These are phyloP conservation scores for Amphirosellinia nigrospora DNA, from an alignment of 495 filamentous ascomycete genomes.

Conservation along the genomic window DNA sequence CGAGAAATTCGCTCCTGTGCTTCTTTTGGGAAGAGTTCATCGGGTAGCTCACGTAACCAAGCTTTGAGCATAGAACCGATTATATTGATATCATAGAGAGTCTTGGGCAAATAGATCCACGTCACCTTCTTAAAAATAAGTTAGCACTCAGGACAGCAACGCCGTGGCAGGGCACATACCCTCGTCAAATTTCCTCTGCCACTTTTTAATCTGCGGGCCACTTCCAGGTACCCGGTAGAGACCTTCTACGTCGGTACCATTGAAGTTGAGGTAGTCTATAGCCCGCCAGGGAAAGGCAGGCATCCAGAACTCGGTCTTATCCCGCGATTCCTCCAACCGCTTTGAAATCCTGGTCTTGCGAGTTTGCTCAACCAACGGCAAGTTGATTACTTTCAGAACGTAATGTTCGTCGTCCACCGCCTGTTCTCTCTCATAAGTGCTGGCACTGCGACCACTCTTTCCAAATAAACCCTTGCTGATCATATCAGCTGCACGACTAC, in stretches of 20 bases:
- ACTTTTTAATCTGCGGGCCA: conserved; percentile 80
- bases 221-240: conserved; percentile 88
- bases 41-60: conserved; percentile 92
- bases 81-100: conserved; percentile 89
- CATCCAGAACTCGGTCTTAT: conserved; percentile 98
- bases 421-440: conserved; percentile 68
- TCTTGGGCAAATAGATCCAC: conserved; percentile 83
- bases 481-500: conserved; percentile 76
- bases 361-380: conserved; percentile 82
- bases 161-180: conserved; percentile 50
- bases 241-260: conserved; percentile 87
- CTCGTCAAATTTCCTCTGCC: conserved; percentile 85
- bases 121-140: conserved; percentile 67
- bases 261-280: conserved; percentile 92
- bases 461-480: conserved; percentile 80
- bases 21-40: conserved; percentile 84
- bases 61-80: conserved; percentile 91
- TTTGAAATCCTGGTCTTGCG: conserved; percentile 86
- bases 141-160: conserved; percentile 36
- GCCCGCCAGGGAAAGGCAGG: conserved; percentile 89
- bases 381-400: conserved; percentile 75
- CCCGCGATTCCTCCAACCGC: conserved; percentile 77
- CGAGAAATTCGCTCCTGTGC: conserved; percentile 75
- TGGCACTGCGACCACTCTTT: conserved; percentile 74
- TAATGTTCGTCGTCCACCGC: conserved; percentile 76